Evolutionary conservation across 805 yeast species (phyloP).

Genomic region (Wickerhamiella siamensis): DNA sequence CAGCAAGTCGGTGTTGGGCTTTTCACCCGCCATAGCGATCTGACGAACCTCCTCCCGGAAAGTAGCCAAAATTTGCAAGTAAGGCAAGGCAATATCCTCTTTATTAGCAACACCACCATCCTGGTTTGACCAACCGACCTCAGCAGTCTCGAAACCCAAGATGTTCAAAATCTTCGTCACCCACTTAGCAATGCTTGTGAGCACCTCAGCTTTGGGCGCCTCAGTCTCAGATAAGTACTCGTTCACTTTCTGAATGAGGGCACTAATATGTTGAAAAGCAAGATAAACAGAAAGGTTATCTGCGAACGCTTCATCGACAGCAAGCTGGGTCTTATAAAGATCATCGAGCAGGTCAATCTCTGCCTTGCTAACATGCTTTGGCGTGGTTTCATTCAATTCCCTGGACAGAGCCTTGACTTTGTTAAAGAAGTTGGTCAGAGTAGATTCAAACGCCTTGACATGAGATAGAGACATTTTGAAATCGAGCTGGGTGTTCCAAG

Average conservation of each 20-base stretch:
- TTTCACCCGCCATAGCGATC: conserved; percentile 47
- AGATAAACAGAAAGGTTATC: conserved; percentile 76
- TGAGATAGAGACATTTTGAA: conserved; percentile 74
- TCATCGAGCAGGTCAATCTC: conserved; percentile 45
- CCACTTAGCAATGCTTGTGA: conserved; percentile 50
- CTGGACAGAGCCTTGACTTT: conserved; percentile 67
- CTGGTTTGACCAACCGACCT: conserved; percentile 58
- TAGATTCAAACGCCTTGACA: conserved; percentile 59
- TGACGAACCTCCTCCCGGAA: conserved; percentile 75
- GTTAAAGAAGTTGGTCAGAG: conserved; percentile 70
- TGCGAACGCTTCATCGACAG: conserved; percentile 66
- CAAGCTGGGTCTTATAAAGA: conserved; percentile 37
- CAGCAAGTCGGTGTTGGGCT: conserved; percentile 38
- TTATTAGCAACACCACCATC: conserved; percentile 24
- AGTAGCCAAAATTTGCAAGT: conserved; percentile 55
- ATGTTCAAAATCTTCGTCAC: conserved; percentile 54
- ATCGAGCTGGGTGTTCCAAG: conserved; percentile 87
- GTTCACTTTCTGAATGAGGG: conserved; percentile 57
- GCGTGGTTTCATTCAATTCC: conserved; percentile 47
- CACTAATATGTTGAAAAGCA: conserved; percentile 51
- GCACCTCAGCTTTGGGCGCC: conserved; percentile 47
- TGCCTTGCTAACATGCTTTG: conserved; percentile 39
- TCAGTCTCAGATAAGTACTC: conserved; percentile 44
- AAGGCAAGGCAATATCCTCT: conserved; percentile 71
- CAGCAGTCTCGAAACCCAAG: conserved; percentile 55